These are phyloP conservation scores for Phytophthora lateralis DNA, from an alignment of 352 stramenopile species.

Conservation along the genomic window DNA sequence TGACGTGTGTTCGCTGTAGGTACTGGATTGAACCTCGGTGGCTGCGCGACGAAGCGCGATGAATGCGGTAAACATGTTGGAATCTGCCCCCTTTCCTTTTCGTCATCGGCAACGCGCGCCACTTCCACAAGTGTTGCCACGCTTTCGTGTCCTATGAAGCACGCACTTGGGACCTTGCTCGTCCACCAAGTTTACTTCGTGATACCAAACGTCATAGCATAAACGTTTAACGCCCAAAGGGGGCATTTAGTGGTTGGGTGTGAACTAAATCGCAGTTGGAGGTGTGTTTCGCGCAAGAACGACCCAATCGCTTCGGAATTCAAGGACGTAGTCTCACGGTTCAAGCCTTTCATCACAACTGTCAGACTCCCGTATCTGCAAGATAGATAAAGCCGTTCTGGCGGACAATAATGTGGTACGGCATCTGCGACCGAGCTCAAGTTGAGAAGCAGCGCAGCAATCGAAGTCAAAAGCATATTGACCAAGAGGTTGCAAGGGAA, in stretches of 20 bases:
- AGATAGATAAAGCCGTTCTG: constrained; percentile 7
- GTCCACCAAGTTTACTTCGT: background rate
- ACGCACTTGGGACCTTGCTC: background rate
- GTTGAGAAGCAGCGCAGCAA: background rate
- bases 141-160: background rate
- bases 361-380: background rate
- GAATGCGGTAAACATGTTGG: background rate
- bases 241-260: background rate
- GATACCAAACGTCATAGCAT: no score
- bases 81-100: constrained; percentile 4
- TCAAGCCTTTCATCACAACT: constrained; percentile 8
- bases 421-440: constrained; percentile 10
- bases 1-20: constrained; percentile 41
- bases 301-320: constrained; percentile 1
- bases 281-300: background rate
- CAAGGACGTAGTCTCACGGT: background rate
- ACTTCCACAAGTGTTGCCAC: background rate
- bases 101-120: background rate
- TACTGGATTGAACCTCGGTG: background rate
- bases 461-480: background rate
- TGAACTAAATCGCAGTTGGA: background rate
- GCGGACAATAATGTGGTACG: constrained; percentile 1
- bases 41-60: background rate
- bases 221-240: background rate
- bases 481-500: constrained; percentile 6